phyloP scores from a whole-genome alignment of 2,329 filamentous ascomycete species.

The Phyllosticta paracitricarpa region DNA sequence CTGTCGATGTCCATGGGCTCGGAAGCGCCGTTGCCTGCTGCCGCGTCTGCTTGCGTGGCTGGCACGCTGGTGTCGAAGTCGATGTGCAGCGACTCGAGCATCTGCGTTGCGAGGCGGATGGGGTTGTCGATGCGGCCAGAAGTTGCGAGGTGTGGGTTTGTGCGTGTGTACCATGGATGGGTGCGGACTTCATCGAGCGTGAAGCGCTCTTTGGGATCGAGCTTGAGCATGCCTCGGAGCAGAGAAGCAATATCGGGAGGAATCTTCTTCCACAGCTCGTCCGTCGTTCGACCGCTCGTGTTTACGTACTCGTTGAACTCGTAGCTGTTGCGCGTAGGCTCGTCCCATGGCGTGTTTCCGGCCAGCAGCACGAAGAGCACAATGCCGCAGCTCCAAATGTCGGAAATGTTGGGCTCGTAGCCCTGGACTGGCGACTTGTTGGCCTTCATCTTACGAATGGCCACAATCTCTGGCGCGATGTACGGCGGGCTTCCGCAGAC shows the following conservation, averaged over 20 bases:
- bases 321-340: constrained; percentile 74
- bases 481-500: constrained; percentile 95
- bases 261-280: constrained; percentile 75
- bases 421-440: constrained; percentile 42
- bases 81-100: constrained; percentile 85
- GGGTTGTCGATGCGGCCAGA: constrained; percentile 71
- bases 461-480: constrained; percentile 84
- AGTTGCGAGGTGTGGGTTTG: constrained; percentile 63
- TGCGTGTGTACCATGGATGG: constrained; percentile 88
- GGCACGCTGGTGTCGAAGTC: constrained; percentile 52
- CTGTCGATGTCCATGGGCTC: constrained; percentile 60
- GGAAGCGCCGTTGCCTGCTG: constrained; percentile 34
- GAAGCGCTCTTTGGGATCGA: constrained; percentile 67
- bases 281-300: constrained; percentile 68
- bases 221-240: constrained; percentile 83
- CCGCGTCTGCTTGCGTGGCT: constrained; percentile 42
- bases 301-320: constrained; percentile 83
- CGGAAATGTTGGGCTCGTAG: constrained; percentile 70
- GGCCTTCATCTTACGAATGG: constrained; percentile 38
- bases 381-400: constrained; percentile 96
- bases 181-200: constrained; percentile 76
- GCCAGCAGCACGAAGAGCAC: constrained; percentile 94
- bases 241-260: constrained; percentile 68
- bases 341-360: constrained; percentile 96
- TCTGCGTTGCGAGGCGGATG: constrained; percentile 78